Percentiles rank a stretch among this genome's conserved stretches.
Evolutionary conservation across 768 basidiomycete genomes (phyloP).

Genomic region (button mushroom (Agaricus bisporus)): DNA sequence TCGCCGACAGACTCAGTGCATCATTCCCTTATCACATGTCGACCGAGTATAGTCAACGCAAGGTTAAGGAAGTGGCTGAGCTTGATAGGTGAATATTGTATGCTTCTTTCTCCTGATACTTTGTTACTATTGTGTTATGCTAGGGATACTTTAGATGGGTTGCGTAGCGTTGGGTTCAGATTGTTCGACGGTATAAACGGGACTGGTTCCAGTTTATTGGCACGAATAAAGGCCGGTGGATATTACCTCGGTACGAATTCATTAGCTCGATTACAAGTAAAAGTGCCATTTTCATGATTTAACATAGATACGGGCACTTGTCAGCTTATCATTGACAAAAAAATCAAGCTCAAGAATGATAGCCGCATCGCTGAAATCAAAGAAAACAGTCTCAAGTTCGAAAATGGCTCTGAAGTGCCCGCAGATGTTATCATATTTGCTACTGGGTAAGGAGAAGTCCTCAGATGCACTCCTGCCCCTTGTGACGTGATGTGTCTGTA

Average conservation of each 20-base stretch:
- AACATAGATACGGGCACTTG: constrained; percentile 49
- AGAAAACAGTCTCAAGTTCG: constrained; percentile 37
- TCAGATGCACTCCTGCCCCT: too few species aligned
- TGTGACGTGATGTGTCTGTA: constrained; percentile 15
- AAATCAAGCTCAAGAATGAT: constrained; percentile 68
- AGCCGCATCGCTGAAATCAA: constrained; percentile 40
- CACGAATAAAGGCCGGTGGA: constrained; percentile 26
- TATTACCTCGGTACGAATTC: constrained; percentile 28
- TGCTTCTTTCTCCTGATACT: neutral
- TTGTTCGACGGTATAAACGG: constrained; percentile 34
- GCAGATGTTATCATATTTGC: constrained; percentile 56
- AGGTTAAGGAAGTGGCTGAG: constrained; percentile 20
- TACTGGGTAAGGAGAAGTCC: constrained; percentile 38
- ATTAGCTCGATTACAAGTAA: neutral
- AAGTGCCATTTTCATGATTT: neutral
- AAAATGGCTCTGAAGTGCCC: constrained; percentile 37
- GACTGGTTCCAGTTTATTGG: constrained; percentile 27
- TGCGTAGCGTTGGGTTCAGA: constrained; percentile 39
- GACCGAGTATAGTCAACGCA: constrained; percentile 15
- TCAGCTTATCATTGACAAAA: constrained; percentile 56
- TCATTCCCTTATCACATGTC: constrained; percentile 33
- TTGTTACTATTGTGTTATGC: neutral
- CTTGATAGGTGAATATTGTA: constrained; percentile 28
- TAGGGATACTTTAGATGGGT: constrained; percentile 28
- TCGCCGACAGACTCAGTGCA: constrained; percentile 43